These are phyloP conservation scores for Micromonas commoda DNA, from an alignment of 139 green algal species.

Conservation along the genomic window DNA sequence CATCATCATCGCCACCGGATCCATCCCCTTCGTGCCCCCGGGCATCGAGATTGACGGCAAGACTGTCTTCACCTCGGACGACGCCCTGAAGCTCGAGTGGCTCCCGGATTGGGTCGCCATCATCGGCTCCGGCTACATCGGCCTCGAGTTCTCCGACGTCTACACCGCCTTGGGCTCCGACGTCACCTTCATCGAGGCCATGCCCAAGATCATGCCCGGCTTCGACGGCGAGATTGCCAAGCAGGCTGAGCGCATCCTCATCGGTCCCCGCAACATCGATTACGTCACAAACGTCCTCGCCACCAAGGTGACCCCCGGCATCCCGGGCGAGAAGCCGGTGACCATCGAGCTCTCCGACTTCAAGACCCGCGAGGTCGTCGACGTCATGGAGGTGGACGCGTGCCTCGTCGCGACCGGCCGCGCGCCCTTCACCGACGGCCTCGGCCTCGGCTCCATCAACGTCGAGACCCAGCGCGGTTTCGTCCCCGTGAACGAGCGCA, in stretches of 20 bases:
- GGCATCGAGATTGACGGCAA: conserved; percentile 98
- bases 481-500: conserved; percentile 89
- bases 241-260: conserved; percentile 83
- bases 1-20: conserved; percentile 97
- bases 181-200: conserved; percentile 97
- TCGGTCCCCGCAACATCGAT: conserved; percentile 89
- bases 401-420: conserved; percentile 89
- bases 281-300: conserved; percentile 66
- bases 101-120: conserved; percentile 96
- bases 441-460: conserved; percentile 70
- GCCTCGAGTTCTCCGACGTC: conserved; percentile 97
- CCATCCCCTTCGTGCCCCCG: conserved; percentile 91
- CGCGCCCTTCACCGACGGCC: conserved; percentile 72
- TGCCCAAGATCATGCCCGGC: conserved; percentile 94
- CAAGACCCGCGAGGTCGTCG: conserved; percentile 94
- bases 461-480: conserved; percentile 83
- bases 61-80: conserved; percentile 97
- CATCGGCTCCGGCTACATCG: conserved; percentile 98
- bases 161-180: conserved; percentile 92
- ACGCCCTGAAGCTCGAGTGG: conserved; percentile 98
- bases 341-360: conserved; percentile 95
- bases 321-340: conserved; percentile 85
- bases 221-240: conserved; percentile 96
- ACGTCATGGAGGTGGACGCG: conserved; percentile 78
- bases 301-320: conserved; percentile 76